phyloP scores from a whole-genome alignment of 495 filamentous ascomycete species.

The Tuber aestivum region DNA sequence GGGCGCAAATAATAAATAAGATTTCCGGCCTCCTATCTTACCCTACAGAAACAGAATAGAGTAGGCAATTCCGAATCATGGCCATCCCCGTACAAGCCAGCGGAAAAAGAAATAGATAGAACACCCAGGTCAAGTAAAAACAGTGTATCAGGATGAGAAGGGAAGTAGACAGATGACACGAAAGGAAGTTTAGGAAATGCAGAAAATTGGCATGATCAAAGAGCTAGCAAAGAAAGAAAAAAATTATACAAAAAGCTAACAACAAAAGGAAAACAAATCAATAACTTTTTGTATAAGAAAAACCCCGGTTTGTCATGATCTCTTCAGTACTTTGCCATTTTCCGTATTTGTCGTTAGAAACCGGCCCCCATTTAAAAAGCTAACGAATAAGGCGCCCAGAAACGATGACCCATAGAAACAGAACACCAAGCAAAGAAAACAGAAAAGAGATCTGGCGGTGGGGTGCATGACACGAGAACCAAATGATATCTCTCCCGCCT shows the following conservation, averaged over 20 bases:
- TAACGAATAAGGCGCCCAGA: conserved; percentile 37
- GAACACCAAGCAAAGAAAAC: conserved; percentile 24
- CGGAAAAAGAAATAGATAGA: background rate
- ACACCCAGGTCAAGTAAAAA: background rate
- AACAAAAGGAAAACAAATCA: background rate
- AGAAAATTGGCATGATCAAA: background rate
- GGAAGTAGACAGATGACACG: background rate
- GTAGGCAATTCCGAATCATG: background rate
- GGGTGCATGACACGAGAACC: background rate
- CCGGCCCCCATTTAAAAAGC: conserved; percentile 1
- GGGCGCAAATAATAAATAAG: background rate
- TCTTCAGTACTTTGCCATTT: background rate
- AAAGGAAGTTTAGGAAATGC: background rate
- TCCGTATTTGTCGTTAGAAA: conserved; percentile 3
- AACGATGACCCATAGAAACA: conserved; percentile 35
- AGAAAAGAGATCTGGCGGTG: conserved; percentile 12
- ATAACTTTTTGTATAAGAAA: background rate
- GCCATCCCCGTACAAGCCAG: background rate
- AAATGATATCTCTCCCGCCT: too few relatives aligned
- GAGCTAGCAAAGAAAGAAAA: background rate
- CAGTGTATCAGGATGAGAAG: background rate
- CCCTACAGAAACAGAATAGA: background rate
- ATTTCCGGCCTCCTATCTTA: background rate
- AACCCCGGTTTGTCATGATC: background rate
- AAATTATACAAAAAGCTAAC: conserved; percentile 3